Evolutionary conservation across 177 flowering plant genomes (phyloP).

Genomic region (Vitis hybrid): DNA sequence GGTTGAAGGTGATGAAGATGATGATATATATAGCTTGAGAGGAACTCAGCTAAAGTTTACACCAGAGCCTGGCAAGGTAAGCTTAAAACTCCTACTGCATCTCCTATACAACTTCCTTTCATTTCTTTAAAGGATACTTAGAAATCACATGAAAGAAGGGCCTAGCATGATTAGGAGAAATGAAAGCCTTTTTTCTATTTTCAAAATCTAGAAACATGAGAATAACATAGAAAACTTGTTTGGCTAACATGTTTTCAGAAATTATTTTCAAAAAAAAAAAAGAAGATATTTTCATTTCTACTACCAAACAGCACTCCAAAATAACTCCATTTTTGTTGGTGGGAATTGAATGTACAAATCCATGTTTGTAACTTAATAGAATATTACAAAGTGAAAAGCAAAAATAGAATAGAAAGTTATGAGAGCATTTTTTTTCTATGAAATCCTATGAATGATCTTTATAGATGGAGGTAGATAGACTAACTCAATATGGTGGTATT

Average conservation of each 20-base stretch:
- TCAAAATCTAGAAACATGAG: too few relatives aligned
- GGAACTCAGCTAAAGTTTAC: conserved; percentile 48
- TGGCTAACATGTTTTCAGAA: too few relatives aligned
- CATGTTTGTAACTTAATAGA: too few relatives aligned
- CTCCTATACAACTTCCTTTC: neutral
- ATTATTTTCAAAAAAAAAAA: too few relatives aligned
- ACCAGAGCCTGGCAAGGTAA: conserved; percentile 43
- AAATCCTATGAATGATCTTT: neutral
- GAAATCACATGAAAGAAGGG: neutral
- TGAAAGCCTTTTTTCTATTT: too few relatives aligned
- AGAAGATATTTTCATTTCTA: too few relatives aligned
- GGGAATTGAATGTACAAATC: too few relatives aligned
- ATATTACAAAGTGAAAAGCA: neutral
- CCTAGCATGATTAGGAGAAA: too few relatives aligned
- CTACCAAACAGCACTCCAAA: too few relatives aligned
- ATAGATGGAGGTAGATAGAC: neutral
- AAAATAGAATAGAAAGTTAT: neutral
- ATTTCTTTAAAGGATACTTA: neutral
- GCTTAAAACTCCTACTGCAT: neutral
- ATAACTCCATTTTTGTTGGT: neutral
- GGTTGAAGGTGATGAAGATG: conserved; percentile 26
- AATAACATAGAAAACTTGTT: too few relatives aligned
- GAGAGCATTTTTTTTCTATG: neutral
- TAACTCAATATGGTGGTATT: neutral
- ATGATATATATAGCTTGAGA: conserved; percentile 64